Conservation (phyloP, 306 rosid genomes). For the Fragaria vesca region DNA sequence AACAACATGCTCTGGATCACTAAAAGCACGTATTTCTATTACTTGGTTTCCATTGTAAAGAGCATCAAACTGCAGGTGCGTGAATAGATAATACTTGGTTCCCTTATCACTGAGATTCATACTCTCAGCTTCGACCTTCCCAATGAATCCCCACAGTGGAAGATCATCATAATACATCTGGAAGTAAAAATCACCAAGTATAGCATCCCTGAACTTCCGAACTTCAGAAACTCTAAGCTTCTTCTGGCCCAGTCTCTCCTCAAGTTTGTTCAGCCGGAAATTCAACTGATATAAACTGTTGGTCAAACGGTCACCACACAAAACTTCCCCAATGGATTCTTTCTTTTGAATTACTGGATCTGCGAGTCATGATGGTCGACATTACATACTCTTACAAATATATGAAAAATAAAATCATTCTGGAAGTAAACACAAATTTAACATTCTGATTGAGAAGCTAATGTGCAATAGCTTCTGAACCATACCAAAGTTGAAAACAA, state of each 20-base stretch:
- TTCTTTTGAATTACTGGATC: slow-evolving; percentile 65
- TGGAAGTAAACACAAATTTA: neutral
- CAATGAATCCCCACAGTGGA: slow-evolving; percentile 81
- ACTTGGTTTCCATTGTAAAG: slow-evolving; percentile 62
- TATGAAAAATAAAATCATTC: neutral
- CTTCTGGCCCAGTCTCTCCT: slow-evolving; percentile 49
- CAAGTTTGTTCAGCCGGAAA: slow-evolving; percentile 49
- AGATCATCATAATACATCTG: slow-evolving; percentile 93
- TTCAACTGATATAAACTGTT: slow-evolving; percentile 57
- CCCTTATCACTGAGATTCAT: slow-evolving; percentile 43
- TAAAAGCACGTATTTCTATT: slow-evolving; percentile 59
- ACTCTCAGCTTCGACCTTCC: slow-evolving; percentile 62
- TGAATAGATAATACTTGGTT: slow-evolving; percentile 56
- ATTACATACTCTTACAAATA: slow-evolving; percentile 7
- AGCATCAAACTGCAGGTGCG: slow-evolving; percentile 66
- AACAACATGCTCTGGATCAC: slow-evolving; percentile 61
- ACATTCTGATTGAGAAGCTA: neutral
- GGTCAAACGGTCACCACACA: slow-evolving; percentile 78
- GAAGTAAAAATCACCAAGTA: slow-evolving; percentile 65
- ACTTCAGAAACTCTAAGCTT: slow-evolving; percentile 60
- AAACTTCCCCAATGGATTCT: slow-evolving; percentile 83
- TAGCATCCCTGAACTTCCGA: slow-evolving; percentile 57
- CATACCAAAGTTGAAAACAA: slow-evolving; percentile 5
- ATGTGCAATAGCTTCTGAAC: neutral
- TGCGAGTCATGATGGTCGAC: slow-evolving; percentile 35